Conservation (phyloP, 129 eudicot genomes). For the Escallonia herrerae region DNA sequence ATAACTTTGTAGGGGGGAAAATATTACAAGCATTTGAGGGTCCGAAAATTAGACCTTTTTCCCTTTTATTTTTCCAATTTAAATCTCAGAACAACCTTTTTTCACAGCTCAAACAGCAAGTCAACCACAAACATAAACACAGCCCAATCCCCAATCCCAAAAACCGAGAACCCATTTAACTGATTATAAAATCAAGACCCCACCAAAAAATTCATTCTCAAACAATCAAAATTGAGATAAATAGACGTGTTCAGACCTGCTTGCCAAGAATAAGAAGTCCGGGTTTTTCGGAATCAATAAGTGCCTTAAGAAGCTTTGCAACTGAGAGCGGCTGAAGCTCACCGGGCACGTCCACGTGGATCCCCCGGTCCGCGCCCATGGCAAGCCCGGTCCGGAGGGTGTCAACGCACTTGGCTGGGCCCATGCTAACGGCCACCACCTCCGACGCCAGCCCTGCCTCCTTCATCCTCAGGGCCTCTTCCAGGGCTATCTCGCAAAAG, state of each 20-base stretch:
- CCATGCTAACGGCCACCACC: slow-evolving; percentile 86
- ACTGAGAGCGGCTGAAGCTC: slow-evolving; percentile 51
- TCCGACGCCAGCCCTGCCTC: slow-evolving; percentile 73
- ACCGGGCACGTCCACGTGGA: slow-evolving; percentile 66
- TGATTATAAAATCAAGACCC: background rate
- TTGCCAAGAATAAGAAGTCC: slow-evolving; percentile 68
- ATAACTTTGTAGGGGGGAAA: no score
- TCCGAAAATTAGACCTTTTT: no score
- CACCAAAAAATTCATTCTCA: background rate
- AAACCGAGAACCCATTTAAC: background rate
- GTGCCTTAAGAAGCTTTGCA: slow-evolving; percentile 79
- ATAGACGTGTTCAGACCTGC: slow-evolving; percentile 36
- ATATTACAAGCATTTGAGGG: no score
- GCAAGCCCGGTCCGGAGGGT: slow-evolving; percentile 91
- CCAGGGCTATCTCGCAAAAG: slow-evolving; percentile 85
- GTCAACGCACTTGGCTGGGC: slow-evolving; percentile 66
- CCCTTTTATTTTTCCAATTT: no score
- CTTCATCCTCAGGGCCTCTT: slow-evolving; percentile 69
- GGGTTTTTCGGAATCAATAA: slow-evolving; percentile 73
- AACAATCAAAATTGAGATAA: background rate
- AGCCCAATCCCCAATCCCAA: background rate
- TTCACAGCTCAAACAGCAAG: background rate
- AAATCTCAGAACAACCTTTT: background rate
- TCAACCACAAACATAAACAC: slow-evolving; percentile 1
- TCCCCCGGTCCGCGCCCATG: slow-evolving; percentile 95